phyloP scores from a whole-genome alignment of 2,329 filamentous ascomycete species.

The Penicillium digitatum region DNA sequence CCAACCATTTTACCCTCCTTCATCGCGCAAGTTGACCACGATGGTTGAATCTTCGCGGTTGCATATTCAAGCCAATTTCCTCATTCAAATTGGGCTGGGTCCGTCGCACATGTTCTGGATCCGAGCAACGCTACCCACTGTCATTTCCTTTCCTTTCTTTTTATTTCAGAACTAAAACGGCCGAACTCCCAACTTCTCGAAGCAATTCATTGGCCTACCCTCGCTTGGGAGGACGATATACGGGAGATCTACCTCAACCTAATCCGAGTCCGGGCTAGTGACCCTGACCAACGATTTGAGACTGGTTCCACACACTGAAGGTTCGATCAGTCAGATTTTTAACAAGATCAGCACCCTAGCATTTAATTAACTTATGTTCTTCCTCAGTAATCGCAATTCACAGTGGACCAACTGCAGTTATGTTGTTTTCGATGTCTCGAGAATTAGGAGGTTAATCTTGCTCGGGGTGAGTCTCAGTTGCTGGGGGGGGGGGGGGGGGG shows the following conservation, averaged over 20 bases:
- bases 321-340: not conserved
- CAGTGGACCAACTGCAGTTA: not conserved
- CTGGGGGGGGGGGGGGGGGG: too few relatives aligned
- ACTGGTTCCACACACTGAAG: not conserved
- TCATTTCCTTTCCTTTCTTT: not conserved
- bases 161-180: not conserved
- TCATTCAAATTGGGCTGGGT: not conserved
- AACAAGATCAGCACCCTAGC: not conserved
- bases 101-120: not conserved
- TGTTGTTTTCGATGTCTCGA: not conserved
- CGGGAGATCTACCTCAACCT: not conserved
- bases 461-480: not conserved
- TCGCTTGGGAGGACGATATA: not conserved
- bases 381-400: not conserved
- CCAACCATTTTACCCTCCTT: not conserved
- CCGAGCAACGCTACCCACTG: not conserved
- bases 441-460: not conserved
- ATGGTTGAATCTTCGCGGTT: not conserved
- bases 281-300: not conserved
- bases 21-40: not conserved
- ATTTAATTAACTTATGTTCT: not conserved
- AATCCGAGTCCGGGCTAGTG: not conserved
- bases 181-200: not conserved
- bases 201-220: not conserved
- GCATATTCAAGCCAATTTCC: not conserved